Evolutionary conservation across 257 asterid genomes (phyloP), one percentile per base, ranked within the genome.

Genomic region (Agastache rugosa): DNA sequence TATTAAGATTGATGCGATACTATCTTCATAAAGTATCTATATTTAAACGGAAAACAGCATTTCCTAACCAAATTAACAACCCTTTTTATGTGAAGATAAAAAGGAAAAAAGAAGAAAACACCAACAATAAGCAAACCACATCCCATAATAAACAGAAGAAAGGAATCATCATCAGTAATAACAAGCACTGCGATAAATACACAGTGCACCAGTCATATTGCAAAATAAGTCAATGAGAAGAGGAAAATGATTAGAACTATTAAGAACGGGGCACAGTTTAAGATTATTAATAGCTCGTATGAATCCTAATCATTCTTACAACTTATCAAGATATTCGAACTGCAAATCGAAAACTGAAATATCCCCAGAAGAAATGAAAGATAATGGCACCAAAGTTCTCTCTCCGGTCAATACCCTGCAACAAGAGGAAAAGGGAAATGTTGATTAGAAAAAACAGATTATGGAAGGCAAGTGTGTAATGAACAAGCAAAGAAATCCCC

Each of bases 281-380:
- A 22, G 10, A 66, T 60, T 60, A 66, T 67, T 73, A 73, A 15
- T 45, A 61, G 34, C 65, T 67, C 55, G 61, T 61, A 62, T 41
- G 53, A 47, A 31, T 50, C 35, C 45, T 63, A 74, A 67, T 63
- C 15, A 63, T 79, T 70, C 80, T 69, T 63, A 69, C 74, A 73
- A 29, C 2, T 8, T 37, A 22, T 73, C 71, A 8, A 48, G 61
- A 65, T 25, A 73, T 14, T 11, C 41, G 7, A 6, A 80, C 63
- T 29, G 51, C 59, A 65, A 31, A 22, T 16, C 11, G 29, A 54
- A 76, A 2, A 6, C 17, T 67, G 4, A 17, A 59, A 53, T 39
- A 27, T 63, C 12, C 22, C 62, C 77, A 8, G 39, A 14, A 44
- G 8, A 67, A 39, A 22, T 16, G 45, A 20, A 19, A 25, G 34